Base-by-base conservation (phyloP, 2,329 filamentous ascomycete species). In the Cordyceps fumosorosea region DNA sequence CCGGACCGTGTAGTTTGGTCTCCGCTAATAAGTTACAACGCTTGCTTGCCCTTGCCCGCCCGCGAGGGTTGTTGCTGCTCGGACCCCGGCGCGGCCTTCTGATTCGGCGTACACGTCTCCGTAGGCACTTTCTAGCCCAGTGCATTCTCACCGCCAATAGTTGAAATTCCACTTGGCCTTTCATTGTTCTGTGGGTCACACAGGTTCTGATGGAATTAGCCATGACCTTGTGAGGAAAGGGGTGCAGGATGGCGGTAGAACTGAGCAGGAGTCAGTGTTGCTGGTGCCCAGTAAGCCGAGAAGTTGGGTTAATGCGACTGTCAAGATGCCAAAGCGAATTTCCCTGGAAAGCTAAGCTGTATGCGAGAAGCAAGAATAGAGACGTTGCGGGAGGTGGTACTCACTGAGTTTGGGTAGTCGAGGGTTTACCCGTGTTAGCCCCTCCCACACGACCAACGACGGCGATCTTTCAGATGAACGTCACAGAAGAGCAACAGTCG, bases 111-210 rank as follows among this genome's bases (percentile, higher is more conserved):
- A 40, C n/a, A 47, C 7, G 32, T 32, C 18, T 29, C 32, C 18
- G 34, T 11, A 22, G 29, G 44, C 29, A 34, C 45, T 59, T 34
- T 29, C 24, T 7, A 50, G 29, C 20, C 47, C 40, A 44, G 40
- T 44, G 16, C 16, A 37, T 20, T 22, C 56, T 59, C 56, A 59
- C 56, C 56, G 56, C 56, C 34, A 34, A 59, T 51, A 47, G 26
- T 22, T 22, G 48, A 7, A 58, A 6, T 26, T 7, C 11, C 16
- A 12, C 32, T 29, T 5, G 22, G 6, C 45, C 11, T 42, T 52
- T 42, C 47, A 37, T 51, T 40, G 16, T 32, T 40, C 22, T 51
- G 56, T 45, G 56, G 56, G 47, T 34, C 56, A 18, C 22, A 16
- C 47, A 6, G 34, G 47, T 59, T 50, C 29, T 51, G 50, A 20